A percentile compares a stretch with the other conserved stretches of the same genome.
These are phyloP conservation scores for Amylocarpus encephaloides DNA, from an alignment of 2,329 filamentous ascomycete species.

Conservation along the genomic window DNA sequence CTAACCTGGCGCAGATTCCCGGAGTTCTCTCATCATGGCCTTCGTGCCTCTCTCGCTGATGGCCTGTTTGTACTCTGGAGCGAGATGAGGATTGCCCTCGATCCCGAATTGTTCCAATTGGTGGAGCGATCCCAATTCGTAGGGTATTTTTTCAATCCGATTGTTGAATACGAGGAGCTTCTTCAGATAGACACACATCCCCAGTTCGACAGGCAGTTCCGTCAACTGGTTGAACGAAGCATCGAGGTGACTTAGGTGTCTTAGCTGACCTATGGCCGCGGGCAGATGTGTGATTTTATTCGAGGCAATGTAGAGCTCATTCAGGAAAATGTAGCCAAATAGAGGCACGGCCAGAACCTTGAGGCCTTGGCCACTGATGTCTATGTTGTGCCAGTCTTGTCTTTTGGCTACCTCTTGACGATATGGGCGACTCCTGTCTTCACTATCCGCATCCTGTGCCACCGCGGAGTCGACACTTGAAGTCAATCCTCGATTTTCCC, in stretches of 20 bases:
- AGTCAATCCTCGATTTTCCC: constrained; percentile 57
- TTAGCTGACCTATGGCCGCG: constrained; percentile 71
- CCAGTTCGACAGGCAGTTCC: constrained; percentile 80
- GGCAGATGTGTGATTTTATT: constrained; percentile 85
- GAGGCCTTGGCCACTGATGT: constrained; percentile 93
- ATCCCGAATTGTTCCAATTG: constrained; percentile 84
- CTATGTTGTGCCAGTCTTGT: constrained; percentile 87
- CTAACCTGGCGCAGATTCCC: constrained; percentile 80
- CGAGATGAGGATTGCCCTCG: constrained; percentile 75
- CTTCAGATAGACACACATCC: constrained; percentile 92
- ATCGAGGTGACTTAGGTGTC: constrained; percentile 77
- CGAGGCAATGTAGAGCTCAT: constrained; percentile 86
- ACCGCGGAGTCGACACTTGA: constrained; percentile 40
- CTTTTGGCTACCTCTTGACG: constrained; percentile 62
- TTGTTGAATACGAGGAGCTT: constrained; percentile 88
- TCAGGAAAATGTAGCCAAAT: constrained; percentile 83
- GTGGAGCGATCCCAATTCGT: constrained; percentile 82
- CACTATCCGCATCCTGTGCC: constrained; percentile 45
- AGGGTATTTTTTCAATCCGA: constrained; percentile 72
- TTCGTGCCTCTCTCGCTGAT: constrained; percentile 85
- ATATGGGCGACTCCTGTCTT: constrained; percentile 51
- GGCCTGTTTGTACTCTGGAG: constrained; percentile 68
- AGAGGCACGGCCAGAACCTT: constrained; percentile 72
- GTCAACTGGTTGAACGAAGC: constrained; percentile 81
- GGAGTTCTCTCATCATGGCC: constrained; percentile 73